Base-by-base conservation (phyloP, 2,329 filamentous ascomycete species). In the Fusarium albidum region DNA sequence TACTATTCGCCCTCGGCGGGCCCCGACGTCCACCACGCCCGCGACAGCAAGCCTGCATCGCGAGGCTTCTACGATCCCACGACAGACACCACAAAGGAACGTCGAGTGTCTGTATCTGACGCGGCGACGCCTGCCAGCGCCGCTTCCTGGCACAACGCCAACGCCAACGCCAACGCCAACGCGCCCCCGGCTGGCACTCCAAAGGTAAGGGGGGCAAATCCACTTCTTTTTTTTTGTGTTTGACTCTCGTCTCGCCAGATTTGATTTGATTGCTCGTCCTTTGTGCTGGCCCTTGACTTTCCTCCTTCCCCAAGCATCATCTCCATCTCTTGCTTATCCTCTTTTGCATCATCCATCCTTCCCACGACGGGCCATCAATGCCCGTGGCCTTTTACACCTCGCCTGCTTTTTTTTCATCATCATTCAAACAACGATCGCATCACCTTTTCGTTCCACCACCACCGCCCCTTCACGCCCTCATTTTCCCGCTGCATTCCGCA, bases 21-120 rank as follows among this genome's bases (percentile, higher is more conserved):
- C 21, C 39, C 55, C 50, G 66, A 67, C 53, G 49, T 61, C 54
- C 72, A 73, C 55, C 68, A 68, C 56, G 50, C 66, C 39, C 76
- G 72, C 68, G 75, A 75, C 46, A 46, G 44, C 14, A 76, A 77
- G 67, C 65, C 73, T 47, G 67, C 70, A 13, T 69, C 73, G 49
- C 72, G 79, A 65, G 76, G 77, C 68, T 82, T 80, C 71, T 83
- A 83, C 73, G 81, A 83, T 63, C 80, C 80, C 13, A 77, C 78
- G 35, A 80, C 77, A 35, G 81, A 83, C 71, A 76, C 75, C 55
- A 77, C 75, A 41, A 76, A 73, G 56, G 78, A 79, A 67, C 78
- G 76, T 64, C 73, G 72, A 55, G 69, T 76, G 61, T 79, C 64
- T 59, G 40, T 44, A 17, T 37, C 77, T 52, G 79, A 82, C 65